A percentile compares a stretch with the other conserved stretches of the same genome.
These are phyloP conservation scores for Fusarium robinianum DNA, from an alignment of 2,329 filamentous ascomycete species.

Conservation along the genomic window DNA sequence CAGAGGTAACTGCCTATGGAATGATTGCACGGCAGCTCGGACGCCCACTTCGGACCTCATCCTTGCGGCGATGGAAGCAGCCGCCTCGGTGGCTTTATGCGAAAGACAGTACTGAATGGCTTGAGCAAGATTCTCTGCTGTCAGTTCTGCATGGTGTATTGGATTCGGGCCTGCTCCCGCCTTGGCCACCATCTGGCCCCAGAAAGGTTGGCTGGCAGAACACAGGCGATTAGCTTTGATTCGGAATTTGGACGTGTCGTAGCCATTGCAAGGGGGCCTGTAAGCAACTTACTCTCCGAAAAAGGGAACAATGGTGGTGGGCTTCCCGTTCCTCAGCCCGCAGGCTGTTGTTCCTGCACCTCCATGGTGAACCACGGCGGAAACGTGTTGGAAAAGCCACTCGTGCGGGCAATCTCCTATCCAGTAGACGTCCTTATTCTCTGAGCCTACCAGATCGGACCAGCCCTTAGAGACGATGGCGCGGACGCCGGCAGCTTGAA, in stretches of 20 bases:
- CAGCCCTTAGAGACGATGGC: conserved; percentile 73
- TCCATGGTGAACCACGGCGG: conserved; percentile 81
- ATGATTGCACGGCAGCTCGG: conserved; percentile 64
- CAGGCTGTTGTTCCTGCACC: conserved; percentile 85
- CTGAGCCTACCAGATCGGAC: conserved; percentile 65
- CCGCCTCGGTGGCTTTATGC: conserved; percentile 59
- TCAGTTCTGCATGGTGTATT: conserved; percentile 69
- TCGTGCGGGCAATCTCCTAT: conserved; percentile 75
- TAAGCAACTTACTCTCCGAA: conserved; percentile 63
- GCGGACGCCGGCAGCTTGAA: conserved; percentile 63
- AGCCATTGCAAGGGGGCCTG: background rate
- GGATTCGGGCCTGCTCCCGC: conserved; percentile 73
- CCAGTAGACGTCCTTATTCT: conserved; percentile 66
- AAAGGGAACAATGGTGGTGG: conserved; percentile 81
- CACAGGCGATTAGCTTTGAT: no score
- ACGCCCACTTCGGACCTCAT: conserved; percentile 68
- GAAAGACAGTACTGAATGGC: conserved; percentile 64
- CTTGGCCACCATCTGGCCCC: conserved; percentile 73
- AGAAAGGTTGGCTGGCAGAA: conserved; percentile 74
- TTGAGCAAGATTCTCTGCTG: conserved; percentile 64
- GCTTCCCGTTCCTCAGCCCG: conserved; percentile 73
- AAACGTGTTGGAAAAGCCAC: conserved; percentile 81
- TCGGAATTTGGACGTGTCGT: background rate
- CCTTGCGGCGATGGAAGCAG: conserved; percentile 59
- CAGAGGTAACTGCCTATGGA: conserved; percentile 41